Conservation (phyloP, 2,329 filamentous ascomycete genomes). For the Cordyceps cateniannulata region DNA sequence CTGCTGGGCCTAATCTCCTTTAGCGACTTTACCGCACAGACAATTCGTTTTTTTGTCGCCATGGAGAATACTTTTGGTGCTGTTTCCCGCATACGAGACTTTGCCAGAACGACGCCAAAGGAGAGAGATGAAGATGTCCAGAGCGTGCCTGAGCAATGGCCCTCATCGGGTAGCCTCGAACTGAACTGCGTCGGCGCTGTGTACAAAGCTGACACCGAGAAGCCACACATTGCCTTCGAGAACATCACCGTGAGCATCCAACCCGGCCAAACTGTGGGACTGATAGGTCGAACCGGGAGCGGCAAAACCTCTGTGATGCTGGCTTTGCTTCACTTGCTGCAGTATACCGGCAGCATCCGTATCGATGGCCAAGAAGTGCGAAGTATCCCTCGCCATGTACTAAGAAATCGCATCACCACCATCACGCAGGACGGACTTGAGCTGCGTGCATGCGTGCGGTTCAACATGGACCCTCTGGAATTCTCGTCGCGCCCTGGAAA, state of each 20-base stretch:
- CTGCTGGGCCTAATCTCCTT: conserved; percentile 19
- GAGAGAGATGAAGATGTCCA: neutral
- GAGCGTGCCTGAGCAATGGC: neutral
- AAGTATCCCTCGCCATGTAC: neutral
- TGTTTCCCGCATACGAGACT: conserved; percentile 1
- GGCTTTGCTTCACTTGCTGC: neutral
- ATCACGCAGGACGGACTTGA: neutral
- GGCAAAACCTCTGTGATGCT: conserved; percentile 3
- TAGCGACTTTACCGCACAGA: conserved; percentile 19
- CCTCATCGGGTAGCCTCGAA: neutral
- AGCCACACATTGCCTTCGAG: neutral
- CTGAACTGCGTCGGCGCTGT: neutral
- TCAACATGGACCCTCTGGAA: conserved; percentile 3
- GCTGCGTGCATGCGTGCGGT: neutral
- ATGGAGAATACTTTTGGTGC: conserved; percentile 11
- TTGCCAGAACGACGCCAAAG: neutral
- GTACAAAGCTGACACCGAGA: neutral
- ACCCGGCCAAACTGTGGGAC: neutral
- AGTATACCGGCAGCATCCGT: conserved; percentile 4
- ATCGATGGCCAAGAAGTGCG: conserved; percentile 4
- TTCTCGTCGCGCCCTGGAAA: neutral
- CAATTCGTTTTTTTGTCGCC: conserved; percentile 22
- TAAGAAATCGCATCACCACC: neutral
- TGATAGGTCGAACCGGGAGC: conserved; percentile 4
- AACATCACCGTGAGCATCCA: neutral